phyloP scores from a whole-genome alignment of 345 rosid species.

The Turritis glabra region DNA sequence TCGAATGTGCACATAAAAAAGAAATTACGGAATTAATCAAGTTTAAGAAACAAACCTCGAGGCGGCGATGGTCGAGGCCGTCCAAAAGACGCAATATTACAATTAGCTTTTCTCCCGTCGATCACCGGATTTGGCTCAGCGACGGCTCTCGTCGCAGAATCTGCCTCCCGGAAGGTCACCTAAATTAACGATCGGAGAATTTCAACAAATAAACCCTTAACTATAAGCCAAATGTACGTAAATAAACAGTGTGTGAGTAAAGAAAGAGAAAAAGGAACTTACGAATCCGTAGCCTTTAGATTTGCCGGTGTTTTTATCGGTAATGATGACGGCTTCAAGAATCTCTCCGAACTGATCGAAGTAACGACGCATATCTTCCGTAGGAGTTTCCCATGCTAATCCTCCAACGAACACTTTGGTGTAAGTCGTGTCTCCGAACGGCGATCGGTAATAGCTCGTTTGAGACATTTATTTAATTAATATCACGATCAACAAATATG shows the following conservation, averaged over 20 bases:
- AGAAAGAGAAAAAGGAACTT: constrained; percentile 33
- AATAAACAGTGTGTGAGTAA: background rate
- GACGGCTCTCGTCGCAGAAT: constrained; percentile 81
- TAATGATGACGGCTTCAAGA: constrained; percentile 92
- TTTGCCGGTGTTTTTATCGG: constrained; percentile 81
- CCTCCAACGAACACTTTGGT: constrained; percentile 96
- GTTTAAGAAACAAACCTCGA: constrained; percentile 50
- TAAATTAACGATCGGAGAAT: constrained; percentile 14
- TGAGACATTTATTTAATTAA: constrained; percentile 25
- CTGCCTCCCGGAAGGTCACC: constrained; percentile 93
- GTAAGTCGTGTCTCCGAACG: constrained; percentile 91
- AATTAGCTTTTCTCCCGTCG: constrained; percentile 89
- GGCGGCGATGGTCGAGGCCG: constrained; percentile 89
- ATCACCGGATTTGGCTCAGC: constrained; percentile 79
- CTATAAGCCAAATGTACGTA: background rate
- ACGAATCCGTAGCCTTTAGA: constrained; percentile 98
- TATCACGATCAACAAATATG: background rate
- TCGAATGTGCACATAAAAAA: background rate
- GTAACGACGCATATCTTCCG: constrained; percentile 79
- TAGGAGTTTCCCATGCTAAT: constrained; percentile 93
- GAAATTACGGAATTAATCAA: background rate
- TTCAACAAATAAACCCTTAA: background rate
- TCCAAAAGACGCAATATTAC: constrained; percentile 89
- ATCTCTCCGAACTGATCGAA: constrained; percentile 93
- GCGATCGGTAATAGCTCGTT: constrained; percentile 64